Conservation (phyloP, 1,139 yeast genomes). For the Candida glucosophila region DNA sequence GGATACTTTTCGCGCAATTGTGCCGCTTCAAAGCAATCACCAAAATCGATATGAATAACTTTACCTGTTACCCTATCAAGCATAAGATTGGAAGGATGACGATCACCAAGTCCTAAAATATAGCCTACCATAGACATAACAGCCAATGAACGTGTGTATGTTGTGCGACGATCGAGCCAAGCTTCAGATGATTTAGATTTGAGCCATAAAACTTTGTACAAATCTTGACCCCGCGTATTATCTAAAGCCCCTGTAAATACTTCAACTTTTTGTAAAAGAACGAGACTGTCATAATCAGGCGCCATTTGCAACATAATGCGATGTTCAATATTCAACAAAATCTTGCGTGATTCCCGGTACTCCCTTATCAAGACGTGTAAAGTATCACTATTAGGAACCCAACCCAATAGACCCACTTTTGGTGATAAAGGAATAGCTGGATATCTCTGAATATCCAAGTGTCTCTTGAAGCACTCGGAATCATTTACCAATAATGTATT, state of each 20-base stretch:
- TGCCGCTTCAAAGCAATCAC: conserved; percentile 99
- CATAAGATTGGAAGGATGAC: conserved; percentile 97
- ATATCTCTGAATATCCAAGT: conserved; percentile 83
- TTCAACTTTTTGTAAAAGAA: conserved; percentile 86
- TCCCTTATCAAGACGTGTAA: conserved; percentile 90
- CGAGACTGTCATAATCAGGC: conserved; percentile 87
- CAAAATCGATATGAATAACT: conserved; percentile 95
- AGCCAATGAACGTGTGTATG: conserved; percentile 90
- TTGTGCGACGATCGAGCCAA: conserved; percentile 95
- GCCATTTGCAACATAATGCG: conserved; percentile 97
- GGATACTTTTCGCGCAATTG: conserved; percentile 94
- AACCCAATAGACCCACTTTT: conserved; percentile 89
- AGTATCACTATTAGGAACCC: conserved; percentile 97
- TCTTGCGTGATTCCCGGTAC: conserved; percentile 85
- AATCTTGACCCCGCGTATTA: conserved; percentile 92
- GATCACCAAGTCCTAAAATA: conserved; percentile 90
- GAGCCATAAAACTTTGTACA: conserved; percentile 92
- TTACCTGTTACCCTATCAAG: conserved; percentile 90
- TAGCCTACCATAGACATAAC: conserved; percentile 99
- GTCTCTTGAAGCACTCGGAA: conserved; percentile 94
- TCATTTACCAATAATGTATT: conserved; percentile 84
- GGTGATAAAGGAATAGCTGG: conserved; percentile 96
- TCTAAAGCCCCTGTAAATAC: conserved; percentile 94
- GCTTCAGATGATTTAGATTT: conserved; percentile 94
- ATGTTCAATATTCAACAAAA: conserved; percentile 84